These are phyloP conservation scores for Prunus davidiana DNA, from an alignment of 306 rosid genomes.

Conservation along the genomic window DNA sequence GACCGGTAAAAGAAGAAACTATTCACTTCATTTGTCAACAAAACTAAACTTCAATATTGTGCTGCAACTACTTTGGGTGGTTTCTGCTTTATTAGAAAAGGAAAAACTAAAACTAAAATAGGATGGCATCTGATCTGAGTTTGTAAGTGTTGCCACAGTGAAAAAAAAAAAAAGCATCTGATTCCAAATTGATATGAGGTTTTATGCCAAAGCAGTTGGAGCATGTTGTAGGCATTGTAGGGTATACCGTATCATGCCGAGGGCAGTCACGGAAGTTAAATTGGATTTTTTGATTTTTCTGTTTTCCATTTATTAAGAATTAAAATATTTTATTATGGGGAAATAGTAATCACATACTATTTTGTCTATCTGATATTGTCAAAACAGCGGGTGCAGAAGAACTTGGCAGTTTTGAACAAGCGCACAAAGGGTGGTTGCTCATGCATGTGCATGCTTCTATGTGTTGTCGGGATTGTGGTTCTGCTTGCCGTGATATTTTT, in stretches of 20 bases:
- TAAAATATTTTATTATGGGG: background rate
- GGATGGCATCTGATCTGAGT: background rate
- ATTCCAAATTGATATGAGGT: background rate
- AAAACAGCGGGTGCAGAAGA: slow-evolving; percentile 93
- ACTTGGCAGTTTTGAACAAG: slow-evolving; percentile 80
- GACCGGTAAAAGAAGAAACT: slow-evolving; percentile 1
- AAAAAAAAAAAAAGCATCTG: background rate
- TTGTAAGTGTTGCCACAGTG: background rate
- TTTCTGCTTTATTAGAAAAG: background rate
- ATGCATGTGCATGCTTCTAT: slow-evolving; percentile 80
- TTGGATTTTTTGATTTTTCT: background rate
- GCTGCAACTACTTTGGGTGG: background rate
- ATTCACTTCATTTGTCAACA: background rate
- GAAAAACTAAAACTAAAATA: background rate
- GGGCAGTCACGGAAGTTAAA: background rate
- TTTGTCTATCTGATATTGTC: slow-evolving; percentile 18
- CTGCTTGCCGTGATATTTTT: slow-evolving; percentile 63
- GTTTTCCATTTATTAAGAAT: background rate
- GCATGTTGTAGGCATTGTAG: background rate
- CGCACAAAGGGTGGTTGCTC: slow-evolving; percentile 90
- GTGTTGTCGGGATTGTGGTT: slow-evolving; percentile 73
- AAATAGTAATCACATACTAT: slow-evolving; percentile 12
- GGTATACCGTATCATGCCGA: background rate
- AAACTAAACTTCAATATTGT: background rate
- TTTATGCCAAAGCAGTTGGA: background rate